phyloP scores from a whole-genome alignment of 805 yeast genomes.

The Ogataea polymorpha region DNA sequence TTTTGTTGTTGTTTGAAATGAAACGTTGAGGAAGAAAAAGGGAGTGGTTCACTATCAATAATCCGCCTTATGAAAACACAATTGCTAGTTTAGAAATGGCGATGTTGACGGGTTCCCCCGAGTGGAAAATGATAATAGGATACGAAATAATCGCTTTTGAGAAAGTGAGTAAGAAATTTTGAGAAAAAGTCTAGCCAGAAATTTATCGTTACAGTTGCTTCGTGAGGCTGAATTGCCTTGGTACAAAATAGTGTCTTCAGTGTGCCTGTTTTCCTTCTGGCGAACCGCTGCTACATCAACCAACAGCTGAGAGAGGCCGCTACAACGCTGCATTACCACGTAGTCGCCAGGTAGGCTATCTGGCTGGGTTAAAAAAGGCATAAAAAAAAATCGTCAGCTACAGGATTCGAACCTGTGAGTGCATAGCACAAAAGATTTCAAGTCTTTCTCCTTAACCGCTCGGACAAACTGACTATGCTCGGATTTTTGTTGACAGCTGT shows the following conservation, averaged over 20 bases:
- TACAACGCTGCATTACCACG: too few relatives aligned
- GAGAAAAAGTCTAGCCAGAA: background rate
- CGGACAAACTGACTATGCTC: slow-evolving; percentile 40
- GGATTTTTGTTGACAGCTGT: background rate
- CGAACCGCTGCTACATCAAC: too few relatives aligned
- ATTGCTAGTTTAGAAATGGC: too few relatives aligned
- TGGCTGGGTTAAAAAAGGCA: background rate
- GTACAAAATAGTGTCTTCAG: background rate
- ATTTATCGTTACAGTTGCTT: background rate
- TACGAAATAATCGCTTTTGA: too few relatives aligned
- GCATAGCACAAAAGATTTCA: slow-evolving; percentile 60
- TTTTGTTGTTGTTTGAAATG: background rate
- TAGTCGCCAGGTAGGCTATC: too few relatives aligned
- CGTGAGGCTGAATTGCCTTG: background rate
- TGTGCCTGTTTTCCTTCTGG: background rate
- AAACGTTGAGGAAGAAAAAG: background rate
- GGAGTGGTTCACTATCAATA: background rate
- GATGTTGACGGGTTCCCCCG: too few relatives aligned
- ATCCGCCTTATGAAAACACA: too few relatives aligned
- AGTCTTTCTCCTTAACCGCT: slow-evolving; percentile 58
- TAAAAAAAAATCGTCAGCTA: slow-evolving; percentile 43
- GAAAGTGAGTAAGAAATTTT: background rate
- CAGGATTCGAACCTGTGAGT: slow-evolving; percentile 63
- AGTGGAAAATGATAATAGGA: too few relatives aligned
- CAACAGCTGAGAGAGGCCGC: too few relatives aligned